Conservation (phyloP, 2,329 filamentous ascomycete genomes). For the Hymenoscyphus linearis region DNA sequence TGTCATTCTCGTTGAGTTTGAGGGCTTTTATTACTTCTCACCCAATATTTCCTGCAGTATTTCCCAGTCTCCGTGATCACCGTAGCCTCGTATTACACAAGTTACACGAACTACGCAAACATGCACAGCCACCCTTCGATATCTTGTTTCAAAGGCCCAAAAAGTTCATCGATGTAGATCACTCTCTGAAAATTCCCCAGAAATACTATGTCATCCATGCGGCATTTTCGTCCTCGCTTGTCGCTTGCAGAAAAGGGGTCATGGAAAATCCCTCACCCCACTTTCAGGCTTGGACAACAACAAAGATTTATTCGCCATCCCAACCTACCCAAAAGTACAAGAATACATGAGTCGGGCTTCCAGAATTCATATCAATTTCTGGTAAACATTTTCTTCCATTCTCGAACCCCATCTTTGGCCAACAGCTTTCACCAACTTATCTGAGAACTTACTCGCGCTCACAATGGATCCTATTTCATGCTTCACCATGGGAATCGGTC, state of each 20-base stretch:
- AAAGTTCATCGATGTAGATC: background rate
- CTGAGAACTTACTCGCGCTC: background rate
- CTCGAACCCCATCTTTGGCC: background rate
- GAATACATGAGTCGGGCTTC: background rate
- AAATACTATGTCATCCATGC: background rate
- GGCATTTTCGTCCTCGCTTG: background rate
- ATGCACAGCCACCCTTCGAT: background rate
- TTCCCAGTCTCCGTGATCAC: background rate
- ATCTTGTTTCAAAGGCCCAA: background rate
- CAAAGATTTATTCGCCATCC: background rate
- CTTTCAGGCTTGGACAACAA: background rate
- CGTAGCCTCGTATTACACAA: background rate
- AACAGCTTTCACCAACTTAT: background rate
- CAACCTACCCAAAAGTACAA: background rate
- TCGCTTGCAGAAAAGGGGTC: background rate
- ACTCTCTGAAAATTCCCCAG: background rate
- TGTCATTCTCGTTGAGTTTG: background rate
- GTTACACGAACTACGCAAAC: background rate
- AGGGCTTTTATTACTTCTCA: background rate
- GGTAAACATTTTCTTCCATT: background rate
- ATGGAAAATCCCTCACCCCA: background rate
- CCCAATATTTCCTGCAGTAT: background rate
- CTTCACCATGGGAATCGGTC: conserved; percentile 15
- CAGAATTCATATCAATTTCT: background rate
- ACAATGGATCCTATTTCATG: conserved; percentile 17